phyloP scores from a whole-genome alignment of 2,329 filamentous ascomycete species.

The Fusarium caatingaense region DNA sequence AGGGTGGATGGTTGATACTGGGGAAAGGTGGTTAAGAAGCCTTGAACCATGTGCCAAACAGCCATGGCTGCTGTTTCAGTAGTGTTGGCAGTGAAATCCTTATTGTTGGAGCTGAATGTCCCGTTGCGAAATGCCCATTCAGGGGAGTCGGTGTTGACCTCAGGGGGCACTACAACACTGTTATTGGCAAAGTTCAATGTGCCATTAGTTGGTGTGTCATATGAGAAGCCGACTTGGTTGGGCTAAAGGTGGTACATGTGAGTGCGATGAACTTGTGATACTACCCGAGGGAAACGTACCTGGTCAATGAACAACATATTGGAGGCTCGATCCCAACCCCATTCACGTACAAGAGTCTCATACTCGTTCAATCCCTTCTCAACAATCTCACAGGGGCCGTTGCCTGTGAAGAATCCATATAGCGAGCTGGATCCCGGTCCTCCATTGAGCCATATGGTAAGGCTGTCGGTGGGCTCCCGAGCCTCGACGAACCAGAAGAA shows the following conservation, averaged over 20 bases:
- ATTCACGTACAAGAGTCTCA: conserved; percentile 67
- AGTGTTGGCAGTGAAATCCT: conserved; percentile 63
- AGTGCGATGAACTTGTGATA: conserved; percentile 5
- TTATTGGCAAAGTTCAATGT: conserved; percentile 63
- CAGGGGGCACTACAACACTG: conserved; percentile 48
- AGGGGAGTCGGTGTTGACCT: conserved; percentile 34
- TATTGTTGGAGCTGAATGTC: conserved; percentile 70
- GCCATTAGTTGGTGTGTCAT: conserved; percentile 71
- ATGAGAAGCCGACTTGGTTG: conserved; percentile 76
- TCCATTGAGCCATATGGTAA: conserved; percentile 74
- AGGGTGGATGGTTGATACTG: conserved; percentile 61
- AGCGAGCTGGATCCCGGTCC: conserved; percentile 74
- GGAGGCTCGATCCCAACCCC: conserved; percentile 71
- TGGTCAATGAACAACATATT: conserved; percentile 69
- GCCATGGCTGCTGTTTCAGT: conserved; percentile 67
- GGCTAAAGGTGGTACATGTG: conserved; percentile 59
- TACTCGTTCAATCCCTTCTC: conserved; percentile 61
- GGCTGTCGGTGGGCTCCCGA: conserved; percentile 55
- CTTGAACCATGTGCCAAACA: conserved; percentile 74
- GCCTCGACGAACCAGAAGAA: conserved; percentile 65
- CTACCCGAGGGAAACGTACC: conserved; percentile 49
- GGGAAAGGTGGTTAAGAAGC: conserved; percentile 68
- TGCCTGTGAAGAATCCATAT: conserved; percentile 71
- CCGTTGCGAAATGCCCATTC: conserved; percentile 65
- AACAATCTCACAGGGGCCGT: conserved; percentile 65